Evolutionary conservation across 345 rosid genomes (phyloP).

Genomic region (Zanthoxylum bungeanum): DNA sequence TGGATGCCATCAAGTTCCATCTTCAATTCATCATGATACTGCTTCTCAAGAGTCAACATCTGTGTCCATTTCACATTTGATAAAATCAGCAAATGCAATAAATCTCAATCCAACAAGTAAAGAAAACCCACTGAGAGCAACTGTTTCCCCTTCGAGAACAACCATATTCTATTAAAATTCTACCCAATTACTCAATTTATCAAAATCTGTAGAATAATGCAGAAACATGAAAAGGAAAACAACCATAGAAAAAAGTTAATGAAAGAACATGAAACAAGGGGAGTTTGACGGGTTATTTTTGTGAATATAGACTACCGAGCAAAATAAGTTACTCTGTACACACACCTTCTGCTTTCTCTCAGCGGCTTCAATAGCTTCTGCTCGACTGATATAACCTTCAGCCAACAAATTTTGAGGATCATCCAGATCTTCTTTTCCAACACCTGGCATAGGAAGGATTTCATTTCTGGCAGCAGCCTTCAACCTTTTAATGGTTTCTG

Average conservation of each 20-base stretch:
- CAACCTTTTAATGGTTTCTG: constrained; percentile 66
- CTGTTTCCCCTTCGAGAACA: neutral
- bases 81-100: neutral
- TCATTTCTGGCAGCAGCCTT: constrained; percentile 79
- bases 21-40: constrained; percentile 78
- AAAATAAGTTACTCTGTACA: neutral
- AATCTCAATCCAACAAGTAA: neutral
- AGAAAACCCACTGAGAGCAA: neutral
- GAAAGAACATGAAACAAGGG: neutral
- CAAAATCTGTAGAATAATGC: no score
- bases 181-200: neutral
- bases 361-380: constrained; percentile 79
- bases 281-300: neutral
- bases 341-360: constrained; percentile 59
- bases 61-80: constrained; percentile 23
- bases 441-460: constrained; percentile 84
- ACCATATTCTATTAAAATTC: neutral
- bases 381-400: constrained; percentile 64
- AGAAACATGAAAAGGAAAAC: neutral
- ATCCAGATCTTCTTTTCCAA: constrained; percentile 64
- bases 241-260: neutral
- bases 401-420: constrained; percentile 71
- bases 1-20: constrained; percentile 48
- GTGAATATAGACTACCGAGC: neutral
- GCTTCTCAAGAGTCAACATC: constrained; percentile 73